These are phyloP conservation scores for Physcia stellaris DNA, from an alignment of 495 filamentous ascomycete species.

Conservation along the genomic window DNA sequence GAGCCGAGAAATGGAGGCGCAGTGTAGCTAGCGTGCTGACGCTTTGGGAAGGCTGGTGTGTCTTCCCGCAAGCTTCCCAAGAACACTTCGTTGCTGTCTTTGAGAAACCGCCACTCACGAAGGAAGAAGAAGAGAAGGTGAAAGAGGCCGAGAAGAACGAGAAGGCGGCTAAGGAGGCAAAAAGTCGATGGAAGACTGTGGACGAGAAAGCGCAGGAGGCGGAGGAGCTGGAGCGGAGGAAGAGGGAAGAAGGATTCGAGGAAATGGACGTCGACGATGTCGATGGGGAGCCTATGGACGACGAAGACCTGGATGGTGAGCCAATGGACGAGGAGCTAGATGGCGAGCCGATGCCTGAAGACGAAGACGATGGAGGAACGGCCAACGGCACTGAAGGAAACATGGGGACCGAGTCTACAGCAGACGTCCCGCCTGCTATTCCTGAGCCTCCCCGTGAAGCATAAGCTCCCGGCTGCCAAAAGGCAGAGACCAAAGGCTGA, in stretches of 20 bases:
- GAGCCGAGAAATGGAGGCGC: constrained; percentile 82
- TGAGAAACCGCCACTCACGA: constrained; percentile 53
- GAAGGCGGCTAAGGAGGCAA: constrained; percentile 34
- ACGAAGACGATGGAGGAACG: constrained; percentile 32
- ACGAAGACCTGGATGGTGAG: constrained; percentile 35
- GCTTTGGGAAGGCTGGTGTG: constrained; percentile 82
- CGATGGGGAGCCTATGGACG: constrained; percentile 19
- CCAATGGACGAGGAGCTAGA: constrained; percentile 40
- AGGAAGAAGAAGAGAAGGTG: constrained; percentile 23
- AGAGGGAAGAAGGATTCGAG: constrained; percentile 9
- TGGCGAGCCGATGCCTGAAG: constrained; percentile 37
- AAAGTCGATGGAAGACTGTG: constrained; percentile 59
- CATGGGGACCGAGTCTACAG: neutral
- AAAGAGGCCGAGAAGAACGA: constrained; percentile 32
- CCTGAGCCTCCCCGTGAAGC: too few relatives aligned
- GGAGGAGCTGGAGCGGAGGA: constrained; percentile 21
- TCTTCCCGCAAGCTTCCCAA: constrained; percentile 65
- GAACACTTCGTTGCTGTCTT: constrained; percentile 62
- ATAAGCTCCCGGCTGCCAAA: too few relatives aligned
- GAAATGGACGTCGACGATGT: constrained; percentile 21
- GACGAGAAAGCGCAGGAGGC: constrained; percentile 30
- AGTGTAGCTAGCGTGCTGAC: constrained; percentile 58
- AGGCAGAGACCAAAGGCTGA: constrained; percentile 66
- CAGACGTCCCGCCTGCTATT: neutral
- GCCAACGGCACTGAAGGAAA: constrained; percentile 4